These are phyloP conservation scores for Wickerhamomyces mucosus DNA, from an alignment of 805 yeast species.

Conservation along the genomic window DNA sequence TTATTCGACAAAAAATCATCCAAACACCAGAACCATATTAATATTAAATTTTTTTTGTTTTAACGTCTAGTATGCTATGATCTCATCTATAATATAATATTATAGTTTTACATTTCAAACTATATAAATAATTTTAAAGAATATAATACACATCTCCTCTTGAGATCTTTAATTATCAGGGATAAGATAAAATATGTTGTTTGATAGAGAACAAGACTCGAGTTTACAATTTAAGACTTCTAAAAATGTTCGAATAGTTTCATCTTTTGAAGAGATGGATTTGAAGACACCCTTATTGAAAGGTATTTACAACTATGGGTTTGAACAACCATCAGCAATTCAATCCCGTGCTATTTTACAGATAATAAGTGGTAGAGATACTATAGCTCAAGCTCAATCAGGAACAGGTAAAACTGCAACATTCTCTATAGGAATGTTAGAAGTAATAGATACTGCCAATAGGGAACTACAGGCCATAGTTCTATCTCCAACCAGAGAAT, in stretches of 20 bases:
- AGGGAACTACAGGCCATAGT: constrained; percentile 83
- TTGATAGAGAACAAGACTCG: constrained; percentile 50
- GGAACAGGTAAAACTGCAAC: constrained; percentile 99
- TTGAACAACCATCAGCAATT: constrained; percentile 94
- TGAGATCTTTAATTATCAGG: too few relatives aligned
- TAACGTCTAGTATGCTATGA: too few relatives aligned
- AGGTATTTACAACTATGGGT: constrained; percentile 83
- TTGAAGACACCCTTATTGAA: constrained; percentile 52
- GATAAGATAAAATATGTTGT: too few relatives aligned
- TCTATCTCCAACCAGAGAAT: constrained; percentile 91
- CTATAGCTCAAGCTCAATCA: constrained; percentile 97
- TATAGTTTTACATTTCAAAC: too few relatives aligned
- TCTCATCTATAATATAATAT: too few relatives aligned
- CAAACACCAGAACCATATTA: too few relatives aligned
- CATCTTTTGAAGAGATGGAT: constrained; percentile 72
- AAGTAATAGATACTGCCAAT: constrained; percentile 65
- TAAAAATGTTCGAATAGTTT: constrained; percentile 41
- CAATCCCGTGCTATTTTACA: constrained; percentile 97
- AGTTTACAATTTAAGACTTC: constrained; percentile 54
- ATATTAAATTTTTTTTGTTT: too few relatives aligned
- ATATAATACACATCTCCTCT: too few relatives aligned
- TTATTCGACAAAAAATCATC: too few relatives aligned
- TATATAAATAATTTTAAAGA: too few relatives aligned
- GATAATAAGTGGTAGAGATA: constrained; percentile 89
- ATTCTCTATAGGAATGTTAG: constrained; percentile 87